These are phyloP conservation scores for Tolypocladium tropicale DNA, from an alignment of 2,329 filamentous ascomycete genomes.

Conservation along the genomic window DNA sequence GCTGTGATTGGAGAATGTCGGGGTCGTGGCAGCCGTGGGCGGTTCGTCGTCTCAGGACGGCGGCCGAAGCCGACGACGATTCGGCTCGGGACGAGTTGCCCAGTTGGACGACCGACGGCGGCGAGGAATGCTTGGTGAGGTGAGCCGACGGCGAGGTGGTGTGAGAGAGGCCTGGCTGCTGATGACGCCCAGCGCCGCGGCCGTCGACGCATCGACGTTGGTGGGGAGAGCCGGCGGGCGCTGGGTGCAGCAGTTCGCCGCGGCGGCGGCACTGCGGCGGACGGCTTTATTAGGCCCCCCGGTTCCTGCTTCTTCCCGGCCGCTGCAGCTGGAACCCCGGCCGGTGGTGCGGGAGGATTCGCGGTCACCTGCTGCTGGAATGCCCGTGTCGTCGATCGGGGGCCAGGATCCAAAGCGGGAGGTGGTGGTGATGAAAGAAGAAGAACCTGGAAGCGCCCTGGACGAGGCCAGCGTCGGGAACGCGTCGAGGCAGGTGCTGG, in stretches of 20 bases:
- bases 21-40: background rate
- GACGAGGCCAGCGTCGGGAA: background rate
- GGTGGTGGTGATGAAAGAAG: background rate
- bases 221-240: background rate
- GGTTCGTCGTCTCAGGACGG: background rate
- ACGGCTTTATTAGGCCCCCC: background rate
- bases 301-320: background rate
- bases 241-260: background rate
- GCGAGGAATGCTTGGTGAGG: background rate
- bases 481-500: background rate
- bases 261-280: background rate
- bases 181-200: background rate
- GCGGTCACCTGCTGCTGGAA: background rate
- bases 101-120: background rate
- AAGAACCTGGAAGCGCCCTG: no score
- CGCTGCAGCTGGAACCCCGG: background rate
- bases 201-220: background rate
- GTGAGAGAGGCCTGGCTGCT: background rate
- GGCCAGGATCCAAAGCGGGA: background rate
- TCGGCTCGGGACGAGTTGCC: background rate
- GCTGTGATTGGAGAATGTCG: slow-evolving; percentile 1
- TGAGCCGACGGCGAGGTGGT: background rate
- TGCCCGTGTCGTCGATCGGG: background rate
- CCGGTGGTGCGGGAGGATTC: background rate
- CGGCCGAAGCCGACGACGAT: background rate